Percentiles rank a stretch among this genome's conserved stretches.
phyloP scores from a whole-genome alignment of 2,329 filamentous ascomycete genomes.

The Neofusicoccum sp. region DNA sequence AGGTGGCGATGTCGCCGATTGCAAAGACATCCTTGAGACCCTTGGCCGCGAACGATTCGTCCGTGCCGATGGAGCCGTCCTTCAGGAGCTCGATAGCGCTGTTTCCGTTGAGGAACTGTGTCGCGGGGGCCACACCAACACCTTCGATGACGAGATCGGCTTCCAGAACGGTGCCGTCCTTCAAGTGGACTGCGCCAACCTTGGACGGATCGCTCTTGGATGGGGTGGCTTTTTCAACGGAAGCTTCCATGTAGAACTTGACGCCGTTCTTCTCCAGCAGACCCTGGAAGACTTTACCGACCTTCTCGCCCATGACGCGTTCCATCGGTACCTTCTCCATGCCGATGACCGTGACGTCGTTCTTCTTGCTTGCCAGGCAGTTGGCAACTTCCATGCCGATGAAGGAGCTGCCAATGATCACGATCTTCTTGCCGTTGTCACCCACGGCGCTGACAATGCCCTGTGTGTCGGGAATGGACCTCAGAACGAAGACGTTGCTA shows the following conservation, averaged over 20 bases:
- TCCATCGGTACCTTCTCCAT: conserved; percentile 87
- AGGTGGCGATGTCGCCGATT: conserved; percentile 92
- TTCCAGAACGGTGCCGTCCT: conserved; percentile 81
- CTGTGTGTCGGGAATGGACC: conserved; percentile 75
- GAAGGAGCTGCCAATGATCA: conserved; percentile 89
- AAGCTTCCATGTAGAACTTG: conserved; percentile 81
- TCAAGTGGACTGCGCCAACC: conserved; percentile 79
- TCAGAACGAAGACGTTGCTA: conserved; percentile 82
- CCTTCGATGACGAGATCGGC: conserved; percentile 92
- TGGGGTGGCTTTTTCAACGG: conserved; percentile 80
- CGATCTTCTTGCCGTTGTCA: conserved; percentile 83
- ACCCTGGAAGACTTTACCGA: conserved; percentile 79
- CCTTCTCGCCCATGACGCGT: conserved; percentile 77
- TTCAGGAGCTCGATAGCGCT: conserved; percentile 69
- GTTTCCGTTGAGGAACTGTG: conserved; percentile 78
- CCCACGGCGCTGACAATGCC: conserved; percentile 79
- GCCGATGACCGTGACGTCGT: conserved; percentile 83
- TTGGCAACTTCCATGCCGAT: conserved; percentile 98
- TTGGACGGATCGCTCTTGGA: conserved; percentile 67
- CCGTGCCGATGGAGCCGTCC: conserved; percentile 83
- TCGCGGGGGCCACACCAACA: conserved; percentile 84
- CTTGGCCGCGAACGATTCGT: conserved; percentile 76
- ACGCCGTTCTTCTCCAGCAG: conserved; percentile 82
- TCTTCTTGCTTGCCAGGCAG: conserved; percentile 71
- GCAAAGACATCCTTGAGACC: conserved; percentile 85